Conservation (phyloP, 2,329 filamentous ascomycete genomes). For the Cladosporium sp. region DNA sequence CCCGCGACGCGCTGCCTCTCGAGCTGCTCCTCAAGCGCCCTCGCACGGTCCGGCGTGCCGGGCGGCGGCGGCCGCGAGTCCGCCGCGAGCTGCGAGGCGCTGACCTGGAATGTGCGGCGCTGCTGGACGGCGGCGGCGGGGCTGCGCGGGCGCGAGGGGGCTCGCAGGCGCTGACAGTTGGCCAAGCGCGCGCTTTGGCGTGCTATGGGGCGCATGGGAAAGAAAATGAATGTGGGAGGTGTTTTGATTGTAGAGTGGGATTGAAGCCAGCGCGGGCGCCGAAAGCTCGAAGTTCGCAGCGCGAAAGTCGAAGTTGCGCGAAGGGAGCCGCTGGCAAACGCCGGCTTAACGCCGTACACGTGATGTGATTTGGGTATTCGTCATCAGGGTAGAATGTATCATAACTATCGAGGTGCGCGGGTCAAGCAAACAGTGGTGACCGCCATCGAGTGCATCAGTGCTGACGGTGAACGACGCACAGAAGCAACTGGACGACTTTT, state of each 20-base stretch:
- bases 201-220: conserved; percentile 25
- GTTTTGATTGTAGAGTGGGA: not conserved
- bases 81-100: conserved; percentile 13
- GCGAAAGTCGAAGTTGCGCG: not conserved
- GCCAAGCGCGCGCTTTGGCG: conserved; percentile 29
- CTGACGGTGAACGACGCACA: conserved; percentile 19
- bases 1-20: conserved; percentile 17
- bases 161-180: conserved; percentile 17
- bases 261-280: not conserved
- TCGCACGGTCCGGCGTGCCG: conserved; percentile 17
- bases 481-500: conserved; percentile 24
- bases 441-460: conserved; percentile 23
- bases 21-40: conserved; percentile 15
- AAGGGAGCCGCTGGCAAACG: not conserved
- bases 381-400: too few species aligned
- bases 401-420: conserved; percentile 20
- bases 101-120: conserved; percentile 20
- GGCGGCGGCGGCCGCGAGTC: conserved; percentile 17
- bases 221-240: not conserved
- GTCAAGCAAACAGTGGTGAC: conserved; percentile 25
- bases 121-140: conserved; percentile 7
- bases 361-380: not conserved
- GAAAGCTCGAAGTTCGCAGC: not conserved
- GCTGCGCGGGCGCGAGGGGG: conserved; percentile 16
- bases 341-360: not conserved